phyloP scores from a whole-genome alignment of 495 filamentous ascomycete genomes.

The Hypoxylon trugodes region DNA sequence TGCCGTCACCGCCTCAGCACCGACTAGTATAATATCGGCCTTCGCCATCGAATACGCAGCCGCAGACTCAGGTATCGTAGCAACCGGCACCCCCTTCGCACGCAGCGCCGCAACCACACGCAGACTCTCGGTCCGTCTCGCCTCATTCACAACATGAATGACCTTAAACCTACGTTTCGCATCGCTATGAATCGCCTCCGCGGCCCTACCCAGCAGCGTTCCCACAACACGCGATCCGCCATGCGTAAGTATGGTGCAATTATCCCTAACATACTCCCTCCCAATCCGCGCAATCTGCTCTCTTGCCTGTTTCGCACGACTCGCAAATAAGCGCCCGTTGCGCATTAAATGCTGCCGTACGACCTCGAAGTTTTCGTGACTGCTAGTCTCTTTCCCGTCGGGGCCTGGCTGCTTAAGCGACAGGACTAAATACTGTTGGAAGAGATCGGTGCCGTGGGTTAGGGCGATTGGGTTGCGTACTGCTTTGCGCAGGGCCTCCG shows the following conservation, averaged over 20 bases:
- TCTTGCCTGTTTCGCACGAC: conserved; percentile 84
- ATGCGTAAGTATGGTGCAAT: conserved; percentile 82
- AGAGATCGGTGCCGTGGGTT: conserved; percentile 92
- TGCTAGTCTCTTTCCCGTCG: conserved; percentile 63
- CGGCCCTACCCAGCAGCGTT: conserved; percentile 75
- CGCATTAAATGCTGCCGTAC: conserved; percentile 82
- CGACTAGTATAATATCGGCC: conserved; percentile 83
- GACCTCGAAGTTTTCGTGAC: conserved; percentile 75
- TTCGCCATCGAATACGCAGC: conserved; percentile 87
- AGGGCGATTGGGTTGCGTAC: conserved; percentile 89
- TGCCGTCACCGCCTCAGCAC: conserved; percentile 93
- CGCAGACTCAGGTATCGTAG: conserved; percentile 81
- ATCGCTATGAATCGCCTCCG: conserved; percentile 62
- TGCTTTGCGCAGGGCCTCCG: conserved; percentile 73
- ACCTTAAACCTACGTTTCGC: conserved; percentile 77
- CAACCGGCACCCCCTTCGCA: conserved; percentile 78
- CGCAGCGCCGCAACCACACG: conserved; percentile 69
- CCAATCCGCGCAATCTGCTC: conserved; percentile 83
- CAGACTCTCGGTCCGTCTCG: conserved; percentile 56
- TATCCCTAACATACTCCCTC: conserved; percentile 76
- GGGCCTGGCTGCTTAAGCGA: conserved; percentile 57
- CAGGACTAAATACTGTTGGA: conserved; percentile 87
- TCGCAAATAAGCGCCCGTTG: conserved; percentile 85
- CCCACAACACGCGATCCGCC: conserved; percentile 86
- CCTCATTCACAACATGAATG: conserved; percentile 74